Evolutionary conservation across 306 rosid species (phyloP).

Genomic region (Cucumis cinereus): DNA sequence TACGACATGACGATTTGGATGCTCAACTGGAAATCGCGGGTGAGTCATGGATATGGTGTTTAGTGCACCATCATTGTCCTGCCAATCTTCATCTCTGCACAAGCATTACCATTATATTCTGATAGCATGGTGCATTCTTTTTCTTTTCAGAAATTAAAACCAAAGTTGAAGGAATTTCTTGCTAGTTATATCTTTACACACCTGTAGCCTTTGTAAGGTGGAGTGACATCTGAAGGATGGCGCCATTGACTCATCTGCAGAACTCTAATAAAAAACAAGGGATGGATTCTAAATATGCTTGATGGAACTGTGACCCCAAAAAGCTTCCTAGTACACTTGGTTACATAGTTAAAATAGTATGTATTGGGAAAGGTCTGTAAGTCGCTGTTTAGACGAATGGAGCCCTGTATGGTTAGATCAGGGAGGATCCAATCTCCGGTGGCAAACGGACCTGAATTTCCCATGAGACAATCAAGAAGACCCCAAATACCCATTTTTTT

Average conservation of each 20-base stretch:
- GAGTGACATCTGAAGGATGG: conserved; percentile 68
- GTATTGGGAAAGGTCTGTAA: conserved; percentile 70
- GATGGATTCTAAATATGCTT: conserved; percentile 61
- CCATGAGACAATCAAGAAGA: conserved; percentile 61
- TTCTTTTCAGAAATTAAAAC: not conserved
- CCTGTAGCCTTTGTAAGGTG: conserved; percentile 95
- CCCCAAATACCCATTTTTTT: conserved; percentile 69
- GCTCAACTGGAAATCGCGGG: conserved; percentile 80
- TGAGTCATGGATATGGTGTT: conserved; percentile 92
- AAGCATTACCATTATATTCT: not conserved
- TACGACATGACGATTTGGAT: conserved; percentile 49
- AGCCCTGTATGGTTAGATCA: conserved; percentile 95
- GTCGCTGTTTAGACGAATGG: conserved; percentile 39
- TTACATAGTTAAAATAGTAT: conserved; percentile 89
- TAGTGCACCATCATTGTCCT: conserved; percentile 91
- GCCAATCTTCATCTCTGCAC: conserved; percentile 96
- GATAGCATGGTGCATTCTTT: not conserved
- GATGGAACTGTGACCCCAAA: conserved; percentile 75
- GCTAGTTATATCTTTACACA: not conserved
- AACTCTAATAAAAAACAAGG: conserved; percentile 69
- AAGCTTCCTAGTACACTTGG: conserved; percentile 73
- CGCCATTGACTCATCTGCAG: conserved; percentile 95
- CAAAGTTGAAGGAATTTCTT: not conserved
- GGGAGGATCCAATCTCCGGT: conserved; percentile 97
- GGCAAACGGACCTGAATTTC: conserved; percentile 79